Conservation (phyloP, 257 asterid genomes). For the Solanum acaule region DNA sequence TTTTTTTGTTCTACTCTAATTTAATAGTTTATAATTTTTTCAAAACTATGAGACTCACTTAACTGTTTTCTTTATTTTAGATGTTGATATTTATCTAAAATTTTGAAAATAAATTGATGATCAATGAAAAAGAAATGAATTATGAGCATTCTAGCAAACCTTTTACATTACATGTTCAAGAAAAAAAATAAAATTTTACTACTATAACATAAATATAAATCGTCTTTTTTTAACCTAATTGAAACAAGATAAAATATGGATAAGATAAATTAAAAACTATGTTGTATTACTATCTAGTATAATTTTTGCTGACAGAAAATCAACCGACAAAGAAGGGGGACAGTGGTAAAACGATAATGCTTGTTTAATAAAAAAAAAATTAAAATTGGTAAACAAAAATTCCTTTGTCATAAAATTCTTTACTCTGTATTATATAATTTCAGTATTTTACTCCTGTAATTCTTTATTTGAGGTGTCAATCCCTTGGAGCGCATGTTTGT, state of each 20-base stretch:
- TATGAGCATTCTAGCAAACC: no score
- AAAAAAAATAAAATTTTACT: no score
- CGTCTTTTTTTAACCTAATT: background rate
- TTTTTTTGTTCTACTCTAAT: no score
- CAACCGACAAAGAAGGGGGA: background rate
- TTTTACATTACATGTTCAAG: no score
- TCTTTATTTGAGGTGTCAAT: background rate
- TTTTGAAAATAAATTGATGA: no score
- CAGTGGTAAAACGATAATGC: background rate
- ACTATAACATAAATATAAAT: background rate
- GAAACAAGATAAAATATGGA: background rate
- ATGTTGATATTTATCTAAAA: background rate
- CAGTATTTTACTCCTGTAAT: background rate
- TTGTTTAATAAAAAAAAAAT: background rate
- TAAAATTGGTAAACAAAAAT: background rate
- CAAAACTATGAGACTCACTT: no score
- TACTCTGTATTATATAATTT: background rate
- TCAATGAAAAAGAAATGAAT: no score
- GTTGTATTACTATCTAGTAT: background rate
- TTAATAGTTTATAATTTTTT: no score
- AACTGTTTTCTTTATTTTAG: no score
- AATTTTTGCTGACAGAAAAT: background rate
- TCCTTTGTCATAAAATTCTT: background rate
- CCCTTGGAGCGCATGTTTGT: background rate
- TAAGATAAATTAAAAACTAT: background rate